phyloP scores from a whole-genome alignment of 345 rosid species.

The Gossypium anomalum region DNA sequence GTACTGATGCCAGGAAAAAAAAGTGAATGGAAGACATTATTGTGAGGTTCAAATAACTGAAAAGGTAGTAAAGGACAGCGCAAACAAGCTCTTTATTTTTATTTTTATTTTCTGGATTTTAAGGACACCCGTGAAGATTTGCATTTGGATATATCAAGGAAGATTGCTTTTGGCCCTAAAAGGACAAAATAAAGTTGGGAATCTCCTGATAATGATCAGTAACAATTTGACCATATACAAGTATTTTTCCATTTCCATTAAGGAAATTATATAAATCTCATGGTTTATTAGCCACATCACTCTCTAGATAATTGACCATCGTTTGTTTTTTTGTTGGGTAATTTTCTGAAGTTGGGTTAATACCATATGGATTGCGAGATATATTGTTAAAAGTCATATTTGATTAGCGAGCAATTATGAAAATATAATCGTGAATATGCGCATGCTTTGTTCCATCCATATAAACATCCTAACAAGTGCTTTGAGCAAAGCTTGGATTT shows the following conservation, averaged over 20 bases:
- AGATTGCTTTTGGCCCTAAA: constrained; percentile 24
- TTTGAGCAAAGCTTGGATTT: constrained; percentile 10
- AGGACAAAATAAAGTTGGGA: constrained; percentile 26
- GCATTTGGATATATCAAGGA: constrained; percentile 11
- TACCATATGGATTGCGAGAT: too few species aligned
- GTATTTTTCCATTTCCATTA: background rate
- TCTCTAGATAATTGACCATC: background rate
- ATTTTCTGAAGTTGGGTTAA: too few species aligned
- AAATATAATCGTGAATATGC: background rate
- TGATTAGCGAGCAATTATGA: background rate
- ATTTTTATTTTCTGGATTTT: constrained; percentile 13
- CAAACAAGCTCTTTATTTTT: too few species aligned
- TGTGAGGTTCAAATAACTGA: too few species aligned
- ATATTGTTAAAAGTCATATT: too few species aligned
- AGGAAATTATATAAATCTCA: background rate
- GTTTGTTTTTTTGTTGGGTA: too few species aligned
- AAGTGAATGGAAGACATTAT: too few species aligned
- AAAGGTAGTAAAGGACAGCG: too few species aligned
- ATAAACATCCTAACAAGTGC: background rate
- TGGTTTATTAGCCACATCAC: background rate
- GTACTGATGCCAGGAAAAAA: too few species aligned
- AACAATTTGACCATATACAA: constrained; percentile 8
- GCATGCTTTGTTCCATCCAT: background rate
- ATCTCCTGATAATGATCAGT: constrained; percentile 19
- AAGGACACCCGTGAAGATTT: constrained; percentile 30